Percentiles rank a stretch among this genome's conserved stretches.
Evolutionary conservation across 202 grass and related monocot genomes (phyloP).

Genomic region (Cymbopogon flexuosus): DNA sequence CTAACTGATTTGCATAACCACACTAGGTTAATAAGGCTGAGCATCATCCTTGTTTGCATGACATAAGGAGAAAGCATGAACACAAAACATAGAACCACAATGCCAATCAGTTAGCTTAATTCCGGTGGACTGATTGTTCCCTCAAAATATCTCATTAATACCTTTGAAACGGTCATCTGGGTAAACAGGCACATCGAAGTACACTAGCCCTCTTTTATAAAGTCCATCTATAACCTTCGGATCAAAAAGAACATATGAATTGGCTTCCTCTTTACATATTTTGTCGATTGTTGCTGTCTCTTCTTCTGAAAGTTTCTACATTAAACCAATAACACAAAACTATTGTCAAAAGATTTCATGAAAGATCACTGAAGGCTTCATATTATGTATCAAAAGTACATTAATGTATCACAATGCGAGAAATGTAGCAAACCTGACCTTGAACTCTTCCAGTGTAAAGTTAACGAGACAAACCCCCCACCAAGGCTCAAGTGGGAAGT

Average conservation of each 20-base stretch:
- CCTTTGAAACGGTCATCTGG: conserved; percentile 97
- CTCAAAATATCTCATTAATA: conserved; percentile 32
- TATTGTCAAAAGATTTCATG: conserved; percentile 6
- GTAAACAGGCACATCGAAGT: conserved; percentile 94
- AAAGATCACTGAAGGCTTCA: neutral
- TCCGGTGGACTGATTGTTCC: neutral
- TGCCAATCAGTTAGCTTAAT: conserved; percentile 6
- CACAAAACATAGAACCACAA: conserved; percentile 7
- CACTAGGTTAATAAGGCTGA: neutral
- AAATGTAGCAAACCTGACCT: conserved; percentile 45
- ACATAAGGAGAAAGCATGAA: conserved; percentile 20
- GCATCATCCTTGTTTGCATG: neutral
- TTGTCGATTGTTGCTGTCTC: conserved; percentile 95
- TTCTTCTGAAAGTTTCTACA: conserved; percentile 98
- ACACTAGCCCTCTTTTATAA: conserved; percentile 84
- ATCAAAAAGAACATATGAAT: conserved; percentile 94
- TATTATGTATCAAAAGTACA: conserved; percentile 7
- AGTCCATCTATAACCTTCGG: conserved; percentile 73
- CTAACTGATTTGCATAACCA: too few species aligned
- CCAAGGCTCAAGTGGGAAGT: conserved; percentile 86
- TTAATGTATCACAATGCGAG: neutral
- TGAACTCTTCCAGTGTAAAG: conserved; percentile 98
- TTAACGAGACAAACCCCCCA: conserved; percentile 99
- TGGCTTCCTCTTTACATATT: conserved; percentile 98
- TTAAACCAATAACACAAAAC: conserved; percentile 32